Percentiles rank a stretch among this genome's conserved stretches.
Evolutionary conservation across 129 eudicot genomes (phyloP).

Genomic region (Ambrosia trifida): DNA sequence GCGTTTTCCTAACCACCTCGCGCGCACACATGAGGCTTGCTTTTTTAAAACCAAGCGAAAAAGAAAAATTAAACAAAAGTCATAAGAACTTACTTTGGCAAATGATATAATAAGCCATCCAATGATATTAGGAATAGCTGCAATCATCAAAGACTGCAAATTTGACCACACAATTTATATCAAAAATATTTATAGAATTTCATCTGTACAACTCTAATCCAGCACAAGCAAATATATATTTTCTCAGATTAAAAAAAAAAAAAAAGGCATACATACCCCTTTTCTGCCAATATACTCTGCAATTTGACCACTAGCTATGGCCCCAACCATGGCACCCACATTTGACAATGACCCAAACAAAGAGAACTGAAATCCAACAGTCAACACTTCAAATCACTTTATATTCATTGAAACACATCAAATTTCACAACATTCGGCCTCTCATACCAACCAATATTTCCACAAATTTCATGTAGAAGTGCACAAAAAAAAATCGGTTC

Average conservation of each 20-base stretch:
- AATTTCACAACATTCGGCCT: neutral
- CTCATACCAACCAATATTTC: too few relatives aligned
- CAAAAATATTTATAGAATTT: neutral
- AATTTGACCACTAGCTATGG: constrained; percentile 94
- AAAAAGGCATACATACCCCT: constrained; percentile 67
- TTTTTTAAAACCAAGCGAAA: neutral
- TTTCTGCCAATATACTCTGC: constrained; percentile 94
- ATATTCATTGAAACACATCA: neutral
- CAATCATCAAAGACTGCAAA: constrained; percentile 48
- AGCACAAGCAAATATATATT: neutral
- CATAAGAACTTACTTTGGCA: constrained; percentile 36
- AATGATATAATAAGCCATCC: constrained; percentile 47
- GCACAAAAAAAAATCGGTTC: too few relatives aligned
- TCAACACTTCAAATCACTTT: constrained; percentile 24
- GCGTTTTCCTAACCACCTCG: too few relatives aligned
- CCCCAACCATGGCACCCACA: constrained; percentile 99
- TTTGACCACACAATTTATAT: constrained; percentile 16
- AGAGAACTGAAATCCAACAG: constrained; percentile 61
- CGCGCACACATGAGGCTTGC: too few relatives aligned
- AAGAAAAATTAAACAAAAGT: neutral
- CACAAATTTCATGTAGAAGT: too few relatives aligned
- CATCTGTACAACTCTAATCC: neutral
- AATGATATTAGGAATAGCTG: constrained; percentile 46
- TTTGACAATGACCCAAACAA: constrained; percentile 89
- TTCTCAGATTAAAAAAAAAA: neutral